Evolutionary conservation across 139 green algal species (phyloP).

Genomic region (Tetradesmus obliquus): DNA sequence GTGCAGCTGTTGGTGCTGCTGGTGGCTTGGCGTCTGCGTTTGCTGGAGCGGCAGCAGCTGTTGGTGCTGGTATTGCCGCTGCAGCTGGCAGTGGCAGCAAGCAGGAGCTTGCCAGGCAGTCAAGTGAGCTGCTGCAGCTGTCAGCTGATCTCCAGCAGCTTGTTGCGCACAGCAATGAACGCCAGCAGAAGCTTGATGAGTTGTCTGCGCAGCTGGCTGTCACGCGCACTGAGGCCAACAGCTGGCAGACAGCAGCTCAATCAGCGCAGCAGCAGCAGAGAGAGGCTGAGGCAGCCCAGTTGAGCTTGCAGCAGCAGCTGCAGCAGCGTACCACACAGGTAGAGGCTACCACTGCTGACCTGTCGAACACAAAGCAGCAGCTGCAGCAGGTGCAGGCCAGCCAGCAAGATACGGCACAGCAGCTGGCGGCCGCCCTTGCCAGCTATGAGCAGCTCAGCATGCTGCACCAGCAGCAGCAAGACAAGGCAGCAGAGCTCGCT

Average conservation of each 20-base stretch:
- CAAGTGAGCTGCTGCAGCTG: slow-evolving; percentile 14
- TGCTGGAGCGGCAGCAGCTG: not conserved
- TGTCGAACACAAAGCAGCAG: not conserved
- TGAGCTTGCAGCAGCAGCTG: not conserved
- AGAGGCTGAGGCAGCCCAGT: not conserved
- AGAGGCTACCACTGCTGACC: not conserved
- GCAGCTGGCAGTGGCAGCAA: not conserved
- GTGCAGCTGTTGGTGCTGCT: not conserved
- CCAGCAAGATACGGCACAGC: not conserved
- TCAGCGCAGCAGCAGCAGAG: not conserved
- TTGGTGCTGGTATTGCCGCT: not conserved
- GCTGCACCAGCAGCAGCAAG: not conserved
- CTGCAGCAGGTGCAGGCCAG: not conserved
- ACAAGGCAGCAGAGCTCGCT: not conserved
- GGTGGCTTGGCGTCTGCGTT: not conserved
- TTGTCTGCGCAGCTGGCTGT: slow-evolving; percentile 11
- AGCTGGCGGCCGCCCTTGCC: slow-evolving; percentile 1
- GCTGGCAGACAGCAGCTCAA: slow-evolving; percentile 4
- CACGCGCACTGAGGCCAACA: not conserved
- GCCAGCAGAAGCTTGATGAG: slow-evolving; percentile 15
- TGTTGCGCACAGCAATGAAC: not conserved
- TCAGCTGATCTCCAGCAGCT: not conserved
- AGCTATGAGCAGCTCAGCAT: not conserved
- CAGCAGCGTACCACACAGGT: not conserved
- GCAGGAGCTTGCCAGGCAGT: not conserved